A percentile compares a stretch with the other conserved stretches of the same genome.
Conservation (phyloP, 805 yeast species). For the Cephaloascus albidus region DNA sequence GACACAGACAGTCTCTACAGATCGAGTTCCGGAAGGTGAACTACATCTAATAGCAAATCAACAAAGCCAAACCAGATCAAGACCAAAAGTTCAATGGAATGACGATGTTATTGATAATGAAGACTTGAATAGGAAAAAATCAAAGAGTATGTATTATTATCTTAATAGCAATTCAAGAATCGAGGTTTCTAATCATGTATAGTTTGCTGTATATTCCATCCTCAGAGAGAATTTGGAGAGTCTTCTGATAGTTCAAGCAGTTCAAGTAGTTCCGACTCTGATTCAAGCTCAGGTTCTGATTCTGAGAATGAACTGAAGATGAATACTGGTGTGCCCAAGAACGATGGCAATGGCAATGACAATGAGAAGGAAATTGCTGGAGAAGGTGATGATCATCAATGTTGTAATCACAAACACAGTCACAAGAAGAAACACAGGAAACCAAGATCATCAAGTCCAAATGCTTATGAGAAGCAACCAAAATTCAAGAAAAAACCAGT, state of each 20-base stretch:
- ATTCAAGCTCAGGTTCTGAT: constrained; percentile 13
- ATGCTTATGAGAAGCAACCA: constrained; percentile 89
- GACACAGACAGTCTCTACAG: no score
- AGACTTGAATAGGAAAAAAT: constrained; percentile 76
- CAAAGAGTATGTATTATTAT: constrained; percentile 58
- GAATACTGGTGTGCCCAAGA: constrained; percentile 2
- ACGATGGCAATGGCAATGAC: constrained; percentile 12
- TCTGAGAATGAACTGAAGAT: constrained; percentile 5
- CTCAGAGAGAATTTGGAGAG: constrained; percentile 55
- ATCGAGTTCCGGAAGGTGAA: background rate
- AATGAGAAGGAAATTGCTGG: constrained; percentile 4
- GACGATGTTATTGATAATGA: constrained; percentile 88
- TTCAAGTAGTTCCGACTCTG: constrained; percentile 24
- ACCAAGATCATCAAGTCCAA: constrained; percentile 37
- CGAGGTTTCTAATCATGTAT: background rate
- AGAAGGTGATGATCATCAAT: constrained; percentile 9
- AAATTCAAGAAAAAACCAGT: constrained; percentile 27
- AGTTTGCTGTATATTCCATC: constrained; percentile 82
- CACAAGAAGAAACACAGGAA: constrained; percentile 17
- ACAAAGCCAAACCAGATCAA: constrained; percentile 3
- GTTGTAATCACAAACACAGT: constrained; percentile 12
- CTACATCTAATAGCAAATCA: background rate
- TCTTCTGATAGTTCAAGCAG: constrained; percentile 13
- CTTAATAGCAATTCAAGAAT: no score
- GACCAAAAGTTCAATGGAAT: constrained; percentile 69